A percentile compares a stretch with the other conserved stretches of the same genome.
Evolutionary conservation across 2,329 filamentous ascomycete genomes (phyloP).

Genomic region (Microsporum canis): DNA sequence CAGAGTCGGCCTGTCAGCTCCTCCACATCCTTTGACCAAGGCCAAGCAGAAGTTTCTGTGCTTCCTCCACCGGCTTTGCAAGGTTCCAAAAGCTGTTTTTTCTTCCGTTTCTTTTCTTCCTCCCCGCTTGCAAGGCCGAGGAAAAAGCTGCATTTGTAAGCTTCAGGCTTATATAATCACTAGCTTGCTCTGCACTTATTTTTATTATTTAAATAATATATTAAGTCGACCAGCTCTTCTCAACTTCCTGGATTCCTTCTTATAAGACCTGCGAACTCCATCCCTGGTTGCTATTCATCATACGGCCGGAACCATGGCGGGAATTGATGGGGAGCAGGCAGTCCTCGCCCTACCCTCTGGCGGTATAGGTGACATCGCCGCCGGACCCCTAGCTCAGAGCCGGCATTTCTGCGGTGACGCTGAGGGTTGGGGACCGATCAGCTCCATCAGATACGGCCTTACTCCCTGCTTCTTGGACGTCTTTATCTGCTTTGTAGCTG

Average conservation of each 20-base stretch:
- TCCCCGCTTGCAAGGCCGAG: not conserved
- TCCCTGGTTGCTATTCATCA: not conserved
- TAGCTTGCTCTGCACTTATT: not conserved
- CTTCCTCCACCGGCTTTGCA: not conserved
- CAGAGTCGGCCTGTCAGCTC: not conserved
- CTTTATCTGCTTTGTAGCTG: conserved; percentile 66
- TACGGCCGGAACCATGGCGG: conserved; percentile 17
- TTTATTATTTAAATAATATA: not conserved
- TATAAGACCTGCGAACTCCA: not conserved
- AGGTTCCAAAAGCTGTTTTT: not conserved
- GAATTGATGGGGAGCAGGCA: conserved; percentile 17
- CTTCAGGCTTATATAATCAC: not conserved
- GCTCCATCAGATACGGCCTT: conserved; percentile 77
- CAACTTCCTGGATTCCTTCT: not conserved
- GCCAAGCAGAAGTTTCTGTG: not conserved
- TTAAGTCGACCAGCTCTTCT: not conserved
- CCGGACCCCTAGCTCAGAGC: conserved; percentile 39
- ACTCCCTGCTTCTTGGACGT: conserved; percentile 96
- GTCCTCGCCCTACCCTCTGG: conserved; percentile 14
- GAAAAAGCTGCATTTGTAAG: not conserved
- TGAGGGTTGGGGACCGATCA: conserved; percentile 94
- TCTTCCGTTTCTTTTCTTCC: not conserved
- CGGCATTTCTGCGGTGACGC: conserved; percentile 65
- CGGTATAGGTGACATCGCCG: conserved; percentile 13
- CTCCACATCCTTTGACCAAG: not conserved